phyloP scores from a whole-genome alignment of 176 grass and related monocot genomes.

The Musa itinerans region DNA sequence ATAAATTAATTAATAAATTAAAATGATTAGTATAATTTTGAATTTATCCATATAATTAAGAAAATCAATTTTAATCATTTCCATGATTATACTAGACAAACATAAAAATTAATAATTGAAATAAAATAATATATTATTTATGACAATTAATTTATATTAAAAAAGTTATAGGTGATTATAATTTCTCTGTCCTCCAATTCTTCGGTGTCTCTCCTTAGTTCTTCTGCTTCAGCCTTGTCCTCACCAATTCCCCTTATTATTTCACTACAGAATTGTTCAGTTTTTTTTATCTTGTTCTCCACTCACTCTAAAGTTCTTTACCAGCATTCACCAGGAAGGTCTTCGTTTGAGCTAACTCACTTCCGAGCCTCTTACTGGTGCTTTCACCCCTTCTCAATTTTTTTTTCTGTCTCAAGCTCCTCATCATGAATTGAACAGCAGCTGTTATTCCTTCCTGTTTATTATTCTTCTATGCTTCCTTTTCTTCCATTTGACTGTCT shows the following conservation, averaged over 20 bases:
- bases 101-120: background rate
- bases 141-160: too few relatives aligned
- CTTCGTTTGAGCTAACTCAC: constrained; percentile 34
- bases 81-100: too few relatives aligned
- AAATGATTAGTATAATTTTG: too few relatives aligned
- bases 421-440: constrained; percentile 21
- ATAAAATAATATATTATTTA: too few relatives aligned
- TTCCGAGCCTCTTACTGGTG: constrained; percentile 47
- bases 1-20: too few relatives aligned
- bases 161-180: constrained; percentile 31
- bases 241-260: constrained; percentile 34
- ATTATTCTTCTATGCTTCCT: constrained; percentile 31
- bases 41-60: too few relatives aligned
- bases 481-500: constrained; percentile 27
- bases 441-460: constrained; percentile 47
- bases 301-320: constrained; percentile 53
- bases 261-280: constrained; percentile 53
- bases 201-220: constrained; percentile 39
- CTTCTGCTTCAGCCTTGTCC: constrained; percentile 47
- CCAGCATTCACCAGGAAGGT: constrained; percentile 22
- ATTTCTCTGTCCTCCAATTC: constrained; percentile 62
- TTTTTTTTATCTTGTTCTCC: constrained; percentile 37
- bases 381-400: constrained; percentile 40
- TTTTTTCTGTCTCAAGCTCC: constrained; percentile 47
- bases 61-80: too few relatives aligned